Evolutionary conservation across 306 rosid genomes (phyloP).

Genomic region (Pyrus communis): DNA sequence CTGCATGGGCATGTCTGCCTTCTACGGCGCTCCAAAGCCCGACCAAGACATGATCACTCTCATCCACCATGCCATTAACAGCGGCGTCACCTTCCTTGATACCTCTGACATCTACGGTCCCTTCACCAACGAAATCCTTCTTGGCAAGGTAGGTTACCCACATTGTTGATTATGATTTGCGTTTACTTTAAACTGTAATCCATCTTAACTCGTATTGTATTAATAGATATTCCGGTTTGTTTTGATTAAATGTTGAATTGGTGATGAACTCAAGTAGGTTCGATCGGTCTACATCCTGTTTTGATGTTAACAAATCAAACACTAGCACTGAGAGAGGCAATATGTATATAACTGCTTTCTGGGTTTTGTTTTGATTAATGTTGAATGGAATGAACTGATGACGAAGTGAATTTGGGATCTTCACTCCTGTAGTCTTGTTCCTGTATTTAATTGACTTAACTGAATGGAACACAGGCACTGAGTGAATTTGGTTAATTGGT

Average conservation of each 20-base stretch:
- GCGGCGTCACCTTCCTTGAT: constrained; percentile 51
- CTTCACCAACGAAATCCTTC: constrained; percentile 38
- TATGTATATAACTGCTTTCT: not conserved
- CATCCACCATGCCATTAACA: constrained; percentile 41
- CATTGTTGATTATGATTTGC: too few species aligned
- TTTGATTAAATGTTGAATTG: not conserved
- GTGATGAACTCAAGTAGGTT: not conserved
- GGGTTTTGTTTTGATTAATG: not conserved
- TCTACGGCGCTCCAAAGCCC: constrained; percentile 48
- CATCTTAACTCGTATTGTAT: not conserved
- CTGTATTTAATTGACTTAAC: too few species aligned
- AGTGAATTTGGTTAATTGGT: not conserved
- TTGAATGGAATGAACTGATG: not conserved
- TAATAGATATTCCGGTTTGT: not conserved
- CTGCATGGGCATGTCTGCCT: constrained; percentile 54
- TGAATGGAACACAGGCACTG: not conserved
- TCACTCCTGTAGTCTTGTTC: not conserved
- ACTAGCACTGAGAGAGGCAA: too few species aligned
- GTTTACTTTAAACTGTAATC: not conserved
- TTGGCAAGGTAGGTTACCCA: constrained; percentile 30
- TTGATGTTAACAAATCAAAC: too few species aligned
- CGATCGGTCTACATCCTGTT: too few species aligned
- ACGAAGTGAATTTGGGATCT: not conserved
- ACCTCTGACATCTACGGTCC: constrained; percentile 46
- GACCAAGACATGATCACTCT: constrained; percentile 49